phyloP scores from a whole-genome alignment of 75 land plant species.

The Picea sitchensis region DNA sequence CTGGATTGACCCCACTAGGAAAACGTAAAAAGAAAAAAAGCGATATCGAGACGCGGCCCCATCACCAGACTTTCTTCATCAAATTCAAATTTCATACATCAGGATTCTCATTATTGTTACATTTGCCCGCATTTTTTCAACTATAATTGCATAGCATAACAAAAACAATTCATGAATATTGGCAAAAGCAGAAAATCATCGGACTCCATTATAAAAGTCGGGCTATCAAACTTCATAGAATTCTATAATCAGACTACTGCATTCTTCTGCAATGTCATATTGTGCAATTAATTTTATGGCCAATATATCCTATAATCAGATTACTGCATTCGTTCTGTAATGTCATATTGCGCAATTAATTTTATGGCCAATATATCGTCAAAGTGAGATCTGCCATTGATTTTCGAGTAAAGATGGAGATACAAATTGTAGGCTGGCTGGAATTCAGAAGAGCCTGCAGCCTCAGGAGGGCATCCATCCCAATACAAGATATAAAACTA shows the following conservation, averaged over 20 bases:
- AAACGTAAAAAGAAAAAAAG: background rate
- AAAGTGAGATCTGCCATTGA: slow-evolving; percentile 5
- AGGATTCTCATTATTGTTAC: too few species aligned
- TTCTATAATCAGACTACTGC: background rate
- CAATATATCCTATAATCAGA: background rate
- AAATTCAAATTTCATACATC: slow-evolving; percentile 1
- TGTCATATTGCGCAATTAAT: background rate
- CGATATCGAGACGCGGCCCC: background rate
- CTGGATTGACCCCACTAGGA: slow-evolving; percentile 1
- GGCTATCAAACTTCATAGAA: background rate
- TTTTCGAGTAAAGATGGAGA: background rate
- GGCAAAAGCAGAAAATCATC: too few species aligned
- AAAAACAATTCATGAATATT: too few species aligned
- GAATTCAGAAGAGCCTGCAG: too few species aligned
- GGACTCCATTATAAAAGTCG: too few species aligned
- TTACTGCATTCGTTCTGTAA: background rate
- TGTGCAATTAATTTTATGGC: background rate
- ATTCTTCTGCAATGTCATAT: background rate
- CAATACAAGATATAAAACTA: too few species aligned
- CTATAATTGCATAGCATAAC: too few species aligned
- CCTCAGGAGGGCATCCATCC: too few species aligned
- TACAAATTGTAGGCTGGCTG: slow-evolving; percentile 6
- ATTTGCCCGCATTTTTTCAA: background rate
- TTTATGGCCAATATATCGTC: background rate
- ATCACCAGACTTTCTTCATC: background rate